These are phyloP conservation scores for Gyromitra esculenta DNA, from an alignment of 2,329 filamentous ascomycete species.

Conservation along the genomic window DNA sequence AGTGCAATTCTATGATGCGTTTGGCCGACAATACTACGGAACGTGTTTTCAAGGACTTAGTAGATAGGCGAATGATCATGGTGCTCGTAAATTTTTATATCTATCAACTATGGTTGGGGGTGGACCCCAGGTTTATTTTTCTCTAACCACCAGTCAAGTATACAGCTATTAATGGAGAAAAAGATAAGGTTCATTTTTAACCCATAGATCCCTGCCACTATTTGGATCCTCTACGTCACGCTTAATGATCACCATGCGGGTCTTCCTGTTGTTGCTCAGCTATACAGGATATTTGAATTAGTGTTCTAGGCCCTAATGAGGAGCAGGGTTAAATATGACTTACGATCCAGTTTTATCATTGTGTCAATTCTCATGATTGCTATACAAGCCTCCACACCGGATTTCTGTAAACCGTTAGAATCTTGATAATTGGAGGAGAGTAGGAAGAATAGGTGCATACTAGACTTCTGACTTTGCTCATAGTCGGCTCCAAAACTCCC, in stretches of 20 bases:
- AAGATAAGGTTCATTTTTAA: conserved; percentile 22
- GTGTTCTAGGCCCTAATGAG: neutral
- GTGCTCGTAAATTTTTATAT: neutral
- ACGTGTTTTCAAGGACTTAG: neutral
- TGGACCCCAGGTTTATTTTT: conserved; percentile 20
- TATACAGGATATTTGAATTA: conserved; percentile 22
- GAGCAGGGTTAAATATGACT: conserved; percentile 12
- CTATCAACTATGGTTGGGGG: neutral
- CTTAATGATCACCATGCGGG: conserved; percentile 51
- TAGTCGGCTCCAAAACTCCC: conserved; percentile 93
- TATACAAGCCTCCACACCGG: conserved; percentile 97
- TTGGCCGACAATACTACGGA: neutral
- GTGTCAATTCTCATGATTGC: conserved; percentile 99
- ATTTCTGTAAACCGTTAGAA: conserved; percentile 68
- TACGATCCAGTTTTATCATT: conserved; percentile 90
- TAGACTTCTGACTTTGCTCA: conserved; percentile 97
- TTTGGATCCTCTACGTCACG: neutral
- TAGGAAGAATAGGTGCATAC: conserved; percentile 31
- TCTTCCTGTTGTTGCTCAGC: conserved; percentile 54
- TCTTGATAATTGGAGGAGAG: neutral
- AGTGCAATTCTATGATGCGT: neutral
- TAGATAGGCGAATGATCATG: neutral
- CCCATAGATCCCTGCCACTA: conserved; percentile 33
- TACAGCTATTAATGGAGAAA: conserved; percentile 40
- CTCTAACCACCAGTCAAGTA: conserved; percentile 43